These are phyloP conservation scores for Ustilago trichophora DNA, from an alignment of 1,284 basidiomycete species.

Conservation along the genomic window DNA sequence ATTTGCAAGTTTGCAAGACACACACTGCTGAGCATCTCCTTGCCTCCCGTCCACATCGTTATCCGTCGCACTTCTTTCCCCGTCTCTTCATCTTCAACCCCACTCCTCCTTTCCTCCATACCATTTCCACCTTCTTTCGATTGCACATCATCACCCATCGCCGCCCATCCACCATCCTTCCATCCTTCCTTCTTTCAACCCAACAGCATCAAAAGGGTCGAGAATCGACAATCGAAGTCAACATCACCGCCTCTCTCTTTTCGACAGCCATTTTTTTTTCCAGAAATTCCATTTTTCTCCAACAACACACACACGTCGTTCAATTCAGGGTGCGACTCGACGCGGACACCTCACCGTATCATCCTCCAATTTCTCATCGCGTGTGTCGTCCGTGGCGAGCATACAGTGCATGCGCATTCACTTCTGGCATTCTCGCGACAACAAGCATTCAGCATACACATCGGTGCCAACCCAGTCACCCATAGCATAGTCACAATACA, in stretches of 20 bases:
- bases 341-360: neutral
- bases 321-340: neutral
- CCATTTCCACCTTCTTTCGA: neutral
- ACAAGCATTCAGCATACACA: too few relatives aligned
- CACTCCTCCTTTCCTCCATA: neutral
- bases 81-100: conserved; percentile 3
- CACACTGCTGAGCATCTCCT: conserved; percentile 1
- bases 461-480: too few relatives aligned
- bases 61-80: conserved; percentile 42
- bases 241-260: too few relatives aligned
- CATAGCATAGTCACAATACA: too few relatives aligned
- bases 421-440: too few relatives aligned
- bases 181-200: too few relatives aligned
- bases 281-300: neutral
- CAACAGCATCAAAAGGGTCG: too few relatives aligned
- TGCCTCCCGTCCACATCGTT: conserved; percentile 33
- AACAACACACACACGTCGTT: too few relatives aligned
- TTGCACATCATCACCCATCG: neutral
- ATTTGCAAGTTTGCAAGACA: too few relatives aligned
- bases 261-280: neutral
- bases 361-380: neutral
- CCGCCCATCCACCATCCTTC: neutral
- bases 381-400: neutral
- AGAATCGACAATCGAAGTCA: neutral
- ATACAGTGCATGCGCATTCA: neutral